Evolutionary conservation across 1,139 yeast genomes (phyloP).

Genomic region (Trichomonascaceae sp.): DNA sequence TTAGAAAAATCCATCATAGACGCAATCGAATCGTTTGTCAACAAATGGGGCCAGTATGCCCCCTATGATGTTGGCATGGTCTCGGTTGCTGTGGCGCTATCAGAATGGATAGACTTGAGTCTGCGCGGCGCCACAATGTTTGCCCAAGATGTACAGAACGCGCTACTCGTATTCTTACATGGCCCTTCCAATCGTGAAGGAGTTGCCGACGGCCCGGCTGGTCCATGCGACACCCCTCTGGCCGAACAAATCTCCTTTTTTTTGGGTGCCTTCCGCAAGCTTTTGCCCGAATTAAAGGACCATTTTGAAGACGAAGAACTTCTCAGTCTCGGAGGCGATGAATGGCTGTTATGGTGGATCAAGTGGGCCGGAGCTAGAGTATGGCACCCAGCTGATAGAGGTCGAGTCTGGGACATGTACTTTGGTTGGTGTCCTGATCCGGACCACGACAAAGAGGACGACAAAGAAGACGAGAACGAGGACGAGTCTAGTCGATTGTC

Average conservation of each 20-base stretch:
- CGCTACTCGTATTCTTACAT: neutral
- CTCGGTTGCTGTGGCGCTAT: conserved; percentile 79
- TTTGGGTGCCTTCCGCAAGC: conserved; percentile 47
- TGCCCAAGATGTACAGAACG: neutral
- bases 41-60: conserved; percentile 67
- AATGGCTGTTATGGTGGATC: conserved; percentile 93
- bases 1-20: too few relatives aligned
- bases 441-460: conserved; percentile 3
- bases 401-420: conserved; percentile 78
- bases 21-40: conserved; percentile 49
- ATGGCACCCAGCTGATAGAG: conserved; percentile 71
- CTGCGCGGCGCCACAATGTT: neutral
- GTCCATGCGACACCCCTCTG: conserved; percentile 28
- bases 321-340: conserved; percentile 51
- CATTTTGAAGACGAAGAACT: conserved; percentile 74
- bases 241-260: conserved; percentile 61
- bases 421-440: conserved; percentile 52
- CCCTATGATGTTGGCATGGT: conserved; percentile 72
- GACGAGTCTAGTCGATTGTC: conserved; percentile 2
- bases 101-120: conserved; percentile 65
- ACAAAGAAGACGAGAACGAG: conserved; percentile 6
- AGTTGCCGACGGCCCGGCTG: conserved; percentile 15
- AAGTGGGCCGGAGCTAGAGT: conserved; percentile 87
- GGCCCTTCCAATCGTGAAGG: neutral
- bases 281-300: conserved; percentile 63